These are phyloP conservation scores for Aspergillus arachidicola DNA, from an alignment of 2,329 filamentous ascomycete genomes.

Conservation along the genomic window DNA sequence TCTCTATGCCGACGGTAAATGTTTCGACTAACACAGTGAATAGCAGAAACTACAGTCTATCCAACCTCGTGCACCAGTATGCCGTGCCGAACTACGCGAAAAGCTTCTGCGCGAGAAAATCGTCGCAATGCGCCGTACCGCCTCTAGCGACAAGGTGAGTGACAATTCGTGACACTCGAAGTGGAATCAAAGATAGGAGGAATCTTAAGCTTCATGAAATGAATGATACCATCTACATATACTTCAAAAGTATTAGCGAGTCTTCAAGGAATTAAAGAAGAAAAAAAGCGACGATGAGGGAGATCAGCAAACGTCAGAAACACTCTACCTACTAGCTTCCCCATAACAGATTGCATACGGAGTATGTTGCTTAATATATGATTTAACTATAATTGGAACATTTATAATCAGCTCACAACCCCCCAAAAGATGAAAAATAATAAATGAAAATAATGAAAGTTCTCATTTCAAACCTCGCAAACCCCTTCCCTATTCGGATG, in stretches of 20 bases:
- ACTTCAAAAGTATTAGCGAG: neutral
- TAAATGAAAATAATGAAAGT: neutral
- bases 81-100: conserved; percentile 39
- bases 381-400: neutral
- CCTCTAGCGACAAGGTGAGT: conserved; percentile 29
- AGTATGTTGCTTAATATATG: neutral
- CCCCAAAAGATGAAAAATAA: neutral
- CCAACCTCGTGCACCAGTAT: conserved; percentile 26
- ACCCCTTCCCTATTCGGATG: neutral
- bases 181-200: conserved; percentile 8
- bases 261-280: neutral
- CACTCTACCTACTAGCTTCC: neutral
- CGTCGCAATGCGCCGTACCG: conserved; percentile 37
- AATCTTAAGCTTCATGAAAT: neutral
- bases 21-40: conserved; percentile 19
- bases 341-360: neutral
- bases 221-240: neutral
- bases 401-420: neutral
- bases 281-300: neutral
- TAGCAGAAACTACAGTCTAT: conserved; percentile 9
- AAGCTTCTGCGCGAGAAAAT: conserved; percentile 41
- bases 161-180: conserved; percentile 9
- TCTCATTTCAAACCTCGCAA: neutral
- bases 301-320: neutral
- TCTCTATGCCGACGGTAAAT: neutral